Conservation (phyloP, 345 rosid species). For the Camelina hispida region DNA sequence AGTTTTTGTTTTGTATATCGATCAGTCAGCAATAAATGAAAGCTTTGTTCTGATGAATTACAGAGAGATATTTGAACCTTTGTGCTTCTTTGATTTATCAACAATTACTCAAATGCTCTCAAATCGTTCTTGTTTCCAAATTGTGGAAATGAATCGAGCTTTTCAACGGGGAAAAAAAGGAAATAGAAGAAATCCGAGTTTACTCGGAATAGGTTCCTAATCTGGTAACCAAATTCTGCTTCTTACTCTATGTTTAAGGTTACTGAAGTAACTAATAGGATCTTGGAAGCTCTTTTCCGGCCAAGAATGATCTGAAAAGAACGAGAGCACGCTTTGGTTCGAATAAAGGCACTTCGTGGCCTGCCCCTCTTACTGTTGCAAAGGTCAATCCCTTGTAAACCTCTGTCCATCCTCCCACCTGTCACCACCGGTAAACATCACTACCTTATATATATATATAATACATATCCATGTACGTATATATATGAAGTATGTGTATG, state of each 20-base stretch:
- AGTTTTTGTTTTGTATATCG: constrained; percentile 23
- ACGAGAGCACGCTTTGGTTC: constrained; percentile 58
- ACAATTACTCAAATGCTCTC: constrained; percentile 35
- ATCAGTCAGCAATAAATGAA: constrained; percentile 25
- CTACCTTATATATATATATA: constrained; percentile 2
- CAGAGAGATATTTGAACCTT: constrained; percentile 24
- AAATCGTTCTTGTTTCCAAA: constrained; percentile 36
- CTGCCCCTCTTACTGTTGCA: constrained; percentile 73
- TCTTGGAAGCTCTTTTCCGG: constrained; percentile 57
- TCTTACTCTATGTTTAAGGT: constrained; percentile 36
- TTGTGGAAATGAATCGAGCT: constrained; percentile 37
- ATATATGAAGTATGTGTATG: neutral
- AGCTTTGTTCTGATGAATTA: constrained; percentile 21
- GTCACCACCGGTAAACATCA: constrained; percentile 11
- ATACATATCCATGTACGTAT: neutral
- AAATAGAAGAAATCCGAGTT: constrained; percentile 26
- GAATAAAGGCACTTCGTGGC: constrained; percentile 73
- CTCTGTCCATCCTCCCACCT: constrained; percentile 98
- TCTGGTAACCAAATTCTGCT: constrained; percentile 25
- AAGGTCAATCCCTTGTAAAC: constrained; percentile 65
- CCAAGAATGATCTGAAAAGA: constrained; percentile 63
- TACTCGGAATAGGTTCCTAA: constrained; percentile 37
- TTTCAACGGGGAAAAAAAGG: neutral
- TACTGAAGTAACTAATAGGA: constrained; percentile 43
- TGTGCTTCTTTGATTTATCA: constrained; percentile 17